Percentiles rank a stretch among this genome's conserved stretches.
Evolutionary conservation across 2,329 filamentous ascomycete species (phyloP).

Genomic region (Sphaerulina vaccinii): DNA sequence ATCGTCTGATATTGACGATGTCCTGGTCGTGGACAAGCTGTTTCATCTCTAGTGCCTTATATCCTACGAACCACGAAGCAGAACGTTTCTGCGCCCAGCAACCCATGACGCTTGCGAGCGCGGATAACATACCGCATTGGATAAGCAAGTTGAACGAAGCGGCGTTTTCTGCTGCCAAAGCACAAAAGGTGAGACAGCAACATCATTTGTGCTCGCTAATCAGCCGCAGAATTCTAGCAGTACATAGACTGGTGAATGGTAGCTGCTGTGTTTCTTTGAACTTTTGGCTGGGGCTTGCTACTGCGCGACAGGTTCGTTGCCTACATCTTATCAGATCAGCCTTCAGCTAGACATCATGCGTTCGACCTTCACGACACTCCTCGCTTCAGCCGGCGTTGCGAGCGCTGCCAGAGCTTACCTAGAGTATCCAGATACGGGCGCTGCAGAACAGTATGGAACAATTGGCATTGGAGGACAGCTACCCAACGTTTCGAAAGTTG

Average conservation of each 20-base stretch:
- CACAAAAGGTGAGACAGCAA: neutral
- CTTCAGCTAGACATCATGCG: conserved; percentile 8
- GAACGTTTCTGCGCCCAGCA: neutral
- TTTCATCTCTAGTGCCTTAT: neutral
- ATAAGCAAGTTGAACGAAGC: neutral
- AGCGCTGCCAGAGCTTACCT: conserved; percentile 20
- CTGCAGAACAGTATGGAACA: conserved; percentile 19
- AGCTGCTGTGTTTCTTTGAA: neutral
- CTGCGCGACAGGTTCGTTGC: conserved; percentile 10
- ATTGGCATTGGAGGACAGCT: conserved; percentile 14
- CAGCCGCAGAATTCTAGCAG: neutral
- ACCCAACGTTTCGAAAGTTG: conserved; percentile 16
- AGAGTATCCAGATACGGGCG: conserved; percentile 20
- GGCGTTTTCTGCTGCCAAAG: no score
- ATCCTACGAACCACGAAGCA: neutral
- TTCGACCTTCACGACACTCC: conserved; percentile 2
- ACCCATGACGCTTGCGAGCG: neutral
- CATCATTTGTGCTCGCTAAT: neutral
- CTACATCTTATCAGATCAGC: neutral
- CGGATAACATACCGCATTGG: neutral
- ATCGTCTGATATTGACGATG: neutral
- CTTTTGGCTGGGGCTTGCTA: conserved; percentile 1
- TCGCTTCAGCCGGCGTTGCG: conserved; percentile 15
- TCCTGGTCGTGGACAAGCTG: neutral
- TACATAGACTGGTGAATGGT: neutral